Evolutionary conservation across 2,329 filamentous ascomycete species (phyloP), one percentile per base, ranked within the genome.

Genomic region (Mycosphaerella arachidis): DNA sequence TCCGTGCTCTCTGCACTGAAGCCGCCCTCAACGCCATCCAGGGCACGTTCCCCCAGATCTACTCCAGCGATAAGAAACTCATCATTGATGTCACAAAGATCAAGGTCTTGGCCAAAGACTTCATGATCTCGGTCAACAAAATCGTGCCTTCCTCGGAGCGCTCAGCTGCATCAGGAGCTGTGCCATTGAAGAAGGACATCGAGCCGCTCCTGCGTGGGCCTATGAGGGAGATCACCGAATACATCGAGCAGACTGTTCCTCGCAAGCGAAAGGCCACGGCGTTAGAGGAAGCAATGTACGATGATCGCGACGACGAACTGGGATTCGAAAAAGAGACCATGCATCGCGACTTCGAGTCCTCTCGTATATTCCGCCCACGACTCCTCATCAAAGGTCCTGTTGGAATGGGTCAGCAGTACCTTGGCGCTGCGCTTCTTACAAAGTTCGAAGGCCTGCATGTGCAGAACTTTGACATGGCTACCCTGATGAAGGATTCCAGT

Each of bases 61-160:
- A 99, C 78, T 85, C 86, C 27, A 93, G 92, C 0, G 87, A 90
- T 65, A 87, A 95, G 73, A 97, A 97, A 77, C 84, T 97, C 33
- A 78, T 95, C 48, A 94, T 99, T 59, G 87, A 97, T 67, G 88
- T 92, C 0, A 84, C 84, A 62, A 90, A 87, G 68, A 96, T 99
- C 70, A 86, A 86, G 59, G 86, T 99, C 40, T 87, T 90, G 48
- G 91, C 94, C 4, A 94, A 94, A 58, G 94, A 99, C 74, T 99
- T 99, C 70, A 96, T 96, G 89, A 84, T 97, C 13, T 96, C 93
- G 0, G 87, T 97, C 72, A 96, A 96, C 78, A 96, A 96, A 76
- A 91, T 99, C 77, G 85, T 97, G 10, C 94, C 94, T 6, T 97
- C 94, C 0, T 97, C 94, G 0, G 91, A 97, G 74, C 83, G 94